Conservation (phyloP, 116 monocot genomes). For the Posidonia oceanica region DNA sequence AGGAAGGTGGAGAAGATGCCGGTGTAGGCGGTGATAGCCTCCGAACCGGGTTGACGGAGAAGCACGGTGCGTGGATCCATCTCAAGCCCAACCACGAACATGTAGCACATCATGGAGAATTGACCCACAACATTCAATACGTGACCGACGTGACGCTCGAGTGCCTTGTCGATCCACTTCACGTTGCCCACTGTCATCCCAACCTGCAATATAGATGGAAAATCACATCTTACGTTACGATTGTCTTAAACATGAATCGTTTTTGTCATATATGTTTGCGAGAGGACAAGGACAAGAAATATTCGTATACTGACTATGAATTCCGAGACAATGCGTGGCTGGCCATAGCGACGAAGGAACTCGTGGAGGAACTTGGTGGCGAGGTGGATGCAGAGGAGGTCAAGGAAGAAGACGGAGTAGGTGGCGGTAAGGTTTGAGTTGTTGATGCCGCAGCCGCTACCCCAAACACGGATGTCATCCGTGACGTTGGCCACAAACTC, state of each 20-base stretch:
- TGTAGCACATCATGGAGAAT: constrained; percentile 15
- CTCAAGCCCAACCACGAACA: constrained; percentile 53
- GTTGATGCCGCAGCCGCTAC: constrained; percentile 2
- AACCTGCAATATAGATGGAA: not conserved
- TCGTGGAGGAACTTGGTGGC: constrained; percentile 21
- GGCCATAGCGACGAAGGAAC: constrained; percentile 22
- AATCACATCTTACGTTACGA: not conserved
- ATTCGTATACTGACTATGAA: constrained; percentile 6
- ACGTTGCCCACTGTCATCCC: constrained; percentile 16
- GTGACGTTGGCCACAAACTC: constrained; percentile 16
- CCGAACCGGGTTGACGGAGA: constrained; percentile 16
- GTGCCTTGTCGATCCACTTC: not conserved
- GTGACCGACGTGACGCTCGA: not conserved
- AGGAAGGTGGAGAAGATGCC: constrained; percentile 27
- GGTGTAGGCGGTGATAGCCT: constrained; percentile 26
- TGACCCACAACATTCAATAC: constrained; percentile 4
- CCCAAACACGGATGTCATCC: constrained; percentile 10
- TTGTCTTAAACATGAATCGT: no score
- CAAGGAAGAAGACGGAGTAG: constrained; percentile 14
- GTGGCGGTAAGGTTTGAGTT: constrained; percentile 6
- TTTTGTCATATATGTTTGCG: no score
- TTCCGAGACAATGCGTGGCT: constrained; percentile 22
- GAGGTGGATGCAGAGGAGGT: constrained; percentile 21
- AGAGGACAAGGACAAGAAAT: not conserved
- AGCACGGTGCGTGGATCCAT: constrained; percentile 30